Conservation (phyloP, 2,329 filamentous ascomycete genomes). For the Aspergillus oerlinghausenensis region DNA sequence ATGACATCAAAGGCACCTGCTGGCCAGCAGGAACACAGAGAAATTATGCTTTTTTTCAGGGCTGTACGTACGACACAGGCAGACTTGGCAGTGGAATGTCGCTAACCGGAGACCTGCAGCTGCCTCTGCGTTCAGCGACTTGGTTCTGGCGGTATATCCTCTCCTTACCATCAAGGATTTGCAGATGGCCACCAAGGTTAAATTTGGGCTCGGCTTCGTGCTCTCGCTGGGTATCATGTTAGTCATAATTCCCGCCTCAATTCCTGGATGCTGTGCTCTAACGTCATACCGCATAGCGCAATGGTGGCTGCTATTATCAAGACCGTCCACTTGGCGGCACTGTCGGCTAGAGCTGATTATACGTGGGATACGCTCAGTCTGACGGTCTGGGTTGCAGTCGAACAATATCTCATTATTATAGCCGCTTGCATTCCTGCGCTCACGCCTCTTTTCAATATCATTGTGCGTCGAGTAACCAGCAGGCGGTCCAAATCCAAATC, state of each 20-base stretch:
- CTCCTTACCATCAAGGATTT: slow-evolving; percentile 7
- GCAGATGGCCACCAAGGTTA: slow-evolving; percentile 11
- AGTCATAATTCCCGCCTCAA: neutral
- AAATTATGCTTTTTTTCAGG: slow-evolving; percentile 12
- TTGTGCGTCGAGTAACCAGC: neutral
- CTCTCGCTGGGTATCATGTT: slow-evolving; percentile 13
- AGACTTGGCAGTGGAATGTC: no score
- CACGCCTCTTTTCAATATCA: slow-evolving; percentile 1
- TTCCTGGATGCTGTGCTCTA: neutral
- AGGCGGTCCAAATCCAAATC: neutral
- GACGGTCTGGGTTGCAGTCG: slow-evolving; percentile 8
- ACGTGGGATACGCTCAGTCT: slow-evolving; percentile 9
- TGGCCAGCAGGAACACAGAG: slow-evolving; percentile 4
- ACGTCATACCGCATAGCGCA: slow-evolving; percentile 1
- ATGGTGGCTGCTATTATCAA: slow-evolving; percentile 13
- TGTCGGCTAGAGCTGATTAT: slow-evolving; percentile 2
- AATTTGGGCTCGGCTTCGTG: slow-evolving; percentile 7
- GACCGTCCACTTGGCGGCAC: slow-evolving; percentile 4
- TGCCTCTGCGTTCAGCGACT: slow-evolving; percentile 6
- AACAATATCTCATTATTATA: slow-evolving; percentile 13
- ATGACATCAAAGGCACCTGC: slow-evolving; percentile 1
- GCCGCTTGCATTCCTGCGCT: slow-evolving; percentile 11
- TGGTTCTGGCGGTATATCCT: slow-evolving; percentile 9
- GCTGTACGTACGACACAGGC: slow-evolving; percentile 6
- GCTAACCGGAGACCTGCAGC: slow-evolving; percentile 1